These are phyloP conservation scores for Paraconiothyrium brasiliense DNA, from an alignment of 2,329 filamentous ascomycete species.

Conservation along the genomic window DNA sequence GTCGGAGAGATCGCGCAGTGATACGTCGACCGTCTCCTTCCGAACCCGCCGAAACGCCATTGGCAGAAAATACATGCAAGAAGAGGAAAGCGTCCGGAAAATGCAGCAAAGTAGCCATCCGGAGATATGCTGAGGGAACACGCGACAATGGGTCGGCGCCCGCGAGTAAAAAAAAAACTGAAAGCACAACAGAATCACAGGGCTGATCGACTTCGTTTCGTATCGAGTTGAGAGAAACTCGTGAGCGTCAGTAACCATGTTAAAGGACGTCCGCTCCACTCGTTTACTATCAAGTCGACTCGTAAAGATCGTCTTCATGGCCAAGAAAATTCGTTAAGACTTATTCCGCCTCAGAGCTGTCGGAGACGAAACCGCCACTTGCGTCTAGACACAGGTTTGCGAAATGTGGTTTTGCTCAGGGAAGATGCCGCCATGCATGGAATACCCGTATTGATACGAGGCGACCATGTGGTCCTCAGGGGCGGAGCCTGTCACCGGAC, in stretches of 20 bases:
- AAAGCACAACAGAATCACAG: conserved; percentile 24
- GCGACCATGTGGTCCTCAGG: conserved; percentile 53
- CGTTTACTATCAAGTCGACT: conserved; percentile 39
- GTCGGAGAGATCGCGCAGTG: conserved; percentile 31
- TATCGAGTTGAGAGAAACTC: conserved; percentile 40
- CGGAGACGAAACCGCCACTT: conserved; percentile 3
- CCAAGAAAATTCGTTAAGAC: conserved; percentile 48
- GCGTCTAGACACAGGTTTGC: conserved; percentile 49
- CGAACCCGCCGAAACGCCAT: conserved; percentile 34
- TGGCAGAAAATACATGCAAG: conserved; percentile 42
- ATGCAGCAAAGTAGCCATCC: conserved; percentile 46
- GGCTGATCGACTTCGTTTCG: conserved; percentile 39
- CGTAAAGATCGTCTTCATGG: conserved; percentile 47
- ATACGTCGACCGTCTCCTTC: conserved; percentile 31
- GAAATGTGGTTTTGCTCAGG: conserved; percentile 56
- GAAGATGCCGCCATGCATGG: conserved; percentile 55
- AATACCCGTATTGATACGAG: conserved; percentile 54
- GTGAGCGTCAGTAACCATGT: conserved; percentile 44
- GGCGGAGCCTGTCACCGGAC: conserved; percentile 50
- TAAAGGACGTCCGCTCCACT: conserved; percentile 47
- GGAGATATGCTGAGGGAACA: conserved; percentile 36
- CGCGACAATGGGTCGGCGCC: conserved; percentile 23
- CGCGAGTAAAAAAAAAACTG: conserved; percentile 21
- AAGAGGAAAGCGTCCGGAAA: conserved; percentile 40
- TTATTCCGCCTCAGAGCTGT: conserved; percentile 9